Evolutionary conservation across 768 basidiomycete genomes (phyloP).

Genomic region (Tricholoma sp.): DNA sequence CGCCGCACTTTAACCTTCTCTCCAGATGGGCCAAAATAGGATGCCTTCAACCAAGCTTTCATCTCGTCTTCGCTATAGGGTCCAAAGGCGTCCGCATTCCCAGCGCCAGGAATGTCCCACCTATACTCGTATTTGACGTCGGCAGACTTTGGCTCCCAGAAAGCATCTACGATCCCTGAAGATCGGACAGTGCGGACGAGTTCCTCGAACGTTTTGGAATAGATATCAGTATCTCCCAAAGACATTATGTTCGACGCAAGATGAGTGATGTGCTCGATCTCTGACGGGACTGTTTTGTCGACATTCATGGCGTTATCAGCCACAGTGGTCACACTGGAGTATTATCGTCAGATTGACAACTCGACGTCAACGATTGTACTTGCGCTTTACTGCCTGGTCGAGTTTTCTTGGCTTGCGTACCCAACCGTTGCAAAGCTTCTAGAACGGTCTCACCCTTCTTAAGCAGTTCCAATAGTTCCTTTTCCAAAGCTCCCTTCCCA

Average conservation of each 20-base stretch:
- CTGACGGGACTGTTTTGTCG: slow-evolving; percentile 43
- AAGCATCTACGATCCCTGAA: slow-evolving; percentile 59
- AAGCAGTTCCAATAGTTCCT: slow-evolving; percentile 66
- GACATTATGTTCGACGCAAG: slow-evolving; percentile 87
- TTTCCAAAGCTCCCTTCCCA: slow-evolving; percentile 57
- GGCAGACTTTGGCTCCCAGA: slow-evolving; percentile 75
- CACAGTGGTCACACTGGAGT: slow-evolving; percentile 26
- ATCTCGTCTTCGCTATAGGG: slow-evolving; percentile 81
- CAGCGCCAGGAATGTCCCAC: slow-evolving; percentile 58
- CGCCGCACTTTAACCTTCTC: slow-evolving; percentile 73
- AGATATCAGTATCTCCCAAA: slow-evolving; percentile 80
- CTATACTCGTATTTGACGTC: slow-evolving; percentile 77
- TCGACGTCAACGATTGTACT: slow-evolving; percentile 18
- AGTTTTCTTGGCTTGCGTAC: slow-evolving; percentile 56
- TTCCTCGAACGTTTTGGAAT: slow-evolving; percentile 82
- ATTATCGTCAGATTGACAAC: slow-evolving; percentile 8
- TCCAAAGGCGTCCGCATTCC: slow-evolving; percentile 55
- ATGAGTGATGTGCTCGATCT: slow-evolving; percentile 79
- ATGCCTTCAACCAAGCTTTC: slow-evolving; percentile 71
- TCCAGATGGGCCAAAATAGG: slow-evolving; percentile 74
- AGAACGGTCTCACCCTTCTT: slow-evolving; percentile 90
- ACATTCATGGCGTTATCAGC: slow-evolving; percentile 39
- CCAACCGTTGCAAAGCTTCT: slow-evolving; percentile 83
- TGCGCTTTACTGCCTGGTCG: slow-evolving; percentile 28
- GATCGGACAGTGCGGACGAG: slow-evolving; percentile 71